phyloP scores from a whole-genome alignment of 192 early-diverging fungal genomes.

The Backusella circina region DNA sequence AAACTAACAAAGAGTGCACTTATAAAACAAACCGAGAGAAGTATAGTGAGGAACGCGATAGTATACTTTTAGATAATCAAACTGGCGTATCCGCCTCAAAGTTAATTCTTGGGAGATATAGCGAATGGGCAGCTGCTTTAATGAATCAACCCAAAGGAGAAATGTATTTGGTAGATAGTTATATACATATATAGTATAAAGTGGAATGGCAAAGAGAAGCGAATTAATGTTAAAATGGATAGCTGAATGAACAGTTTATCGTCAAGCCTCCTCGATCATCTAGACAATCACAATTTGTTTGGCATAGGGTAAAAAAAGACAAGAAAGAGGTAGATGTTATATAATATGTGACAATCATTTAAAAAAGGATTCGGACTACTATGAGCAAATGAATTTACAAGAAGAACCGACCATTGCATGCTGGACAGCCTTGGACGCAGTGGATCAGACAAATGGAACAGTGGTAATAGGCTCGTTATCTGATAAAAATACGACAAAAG shows the following conservation, averaged over 20 bases:
- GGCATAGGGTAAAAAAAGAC: conserved; percentile 29
- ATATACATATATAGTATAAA: no score
- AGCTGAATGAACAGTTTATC: conserved; percentile 42
- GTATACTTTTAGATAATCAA: conserved; percentile 8
- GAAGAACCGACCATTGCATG: conserved; percentile 23
- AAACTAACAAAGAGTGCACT: conserved; percentile 1
- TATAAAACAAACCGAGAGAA: conserved; percentile 12
- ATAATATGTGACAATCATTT: neutral
- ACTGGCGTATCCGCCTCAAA: neutral
- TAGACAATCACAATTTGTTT: conserved; percentile 21
- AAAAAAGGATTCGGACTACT: conserved; percentile 33
- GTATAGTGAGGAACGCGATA: conserved; percentile 21
- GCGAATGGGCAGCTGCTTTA: conserved; percentile 10
- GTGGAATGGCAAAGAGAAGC: neutral
- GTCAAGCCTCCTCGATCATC: conserved; percentile 32
- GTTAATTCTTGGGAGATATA: conserved; percentile 3
- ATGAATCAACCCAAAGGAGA: neutral
- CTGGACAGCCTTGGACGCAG: conserved; percentile 34
- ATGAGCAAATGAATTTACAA: neutral
- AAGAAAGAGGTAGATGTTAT: neutral
- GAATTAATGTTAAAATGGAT: neutral
- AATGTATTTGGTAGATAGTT: conserved; percentile 18
- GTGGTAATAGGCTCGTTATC: neutral
- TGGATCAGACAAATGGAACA: conserved; percentile 8
- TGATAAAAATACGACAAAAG: neutral